phyloP scores from a whole-genome alignment of 805 yeast genomes.

The Metschnikowia anglica region DNA sequence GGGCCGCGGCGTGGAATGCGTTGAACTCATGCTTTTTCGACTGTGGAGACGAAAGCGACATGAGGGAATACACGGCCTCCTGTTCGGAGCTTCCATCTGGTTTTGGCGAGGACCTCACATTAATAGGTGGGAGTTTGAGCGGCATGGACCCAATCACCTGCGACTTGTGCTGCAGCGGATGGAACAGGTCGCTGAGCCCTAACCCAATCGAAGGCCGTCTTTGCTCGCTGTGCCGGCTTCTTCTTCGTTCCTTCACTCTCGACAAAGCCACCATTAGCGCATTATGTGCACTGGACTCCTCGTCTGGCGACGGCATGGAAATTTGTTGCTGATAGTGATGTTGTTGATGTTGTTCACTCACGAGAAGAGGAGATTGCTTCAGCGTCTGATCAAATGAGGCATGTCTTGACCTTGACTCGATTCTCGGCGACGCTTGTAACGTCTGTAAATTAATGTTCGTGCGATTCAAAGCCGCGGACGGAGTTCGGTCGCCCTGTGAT shows the following conservation, averaged over 20 bases:
- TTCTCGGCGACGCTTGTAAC: slow-evolving; percentile 34
- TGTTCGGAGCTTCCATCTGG: slow-evolving; percentile 41
- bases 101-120: slow-evolving; percentile 11
- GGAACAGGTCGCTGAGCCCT: slow-evolving; percentile 9
- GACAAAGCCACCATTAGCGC: slow-evolving; percentile 44
- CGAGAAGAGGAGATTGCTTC: slow-evolving; percentile 1
- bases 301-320: slow-evolving; percentile 34
- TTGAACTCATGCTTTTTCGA: slow-evolving; percentile 26
- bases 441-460: slow-evolving; percentile 41
- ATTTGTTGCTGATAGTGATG: slow-evolving; percentile 1
- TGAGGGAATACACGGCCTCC: slow-evolving; percentile 55
- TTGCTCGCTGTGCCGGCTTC: slow-evolving; percentile 14
- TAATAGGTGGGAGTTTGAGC: slow-evolving; percentile 19
- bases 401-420: slow-evolving; percentile 2
- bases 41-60: slow-evolving; percentile 55
- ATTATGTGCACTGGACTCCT: slow-evolving; percentile 45
- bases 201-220: slow-evolving; percentile 15
- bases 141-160: slow-evolving; percentile 1
- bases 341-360: background rate
- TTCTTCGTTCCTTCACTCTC: slow-evolving; percentile 22
- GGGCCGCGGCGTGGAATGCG: slow-evolving; percentile 24
- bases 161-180: slow-evolving; percentile 5
- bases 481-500: slow-evolving; percentile 11
- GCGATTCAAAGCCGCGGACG: slow-evolving; percentile 25
- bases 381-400: slow-evolving; percentile 3